These are phyloP conservation scores for Rhizophora mangle DNA, from an alignment of 345 rosid species.

Conservation along the genomic window DNA sequence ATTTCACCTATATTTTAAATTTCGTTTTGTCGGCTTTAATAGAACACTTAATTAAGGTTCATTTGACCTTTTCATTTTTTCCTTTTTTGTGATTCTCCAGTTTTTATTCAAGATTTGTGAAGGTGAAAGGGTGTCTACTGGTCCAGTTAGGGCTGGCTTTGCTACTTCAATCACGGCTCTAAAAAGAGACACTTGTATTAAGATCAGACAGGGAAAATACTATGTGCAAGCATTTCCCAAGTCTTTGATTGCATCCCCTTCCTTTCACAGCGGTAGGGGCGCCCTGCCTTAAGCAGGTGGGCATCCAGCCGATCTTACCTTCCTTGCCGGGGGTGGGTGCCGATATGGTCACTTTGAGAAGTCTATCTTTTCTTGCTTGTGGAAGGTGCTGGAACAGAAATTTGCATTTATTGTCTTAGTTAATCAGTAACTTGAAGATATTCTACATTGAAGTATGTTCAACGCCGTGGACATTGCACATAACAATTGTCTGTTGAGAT, in stretches of 20 bases:
- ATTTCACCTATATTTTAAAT: too few relatives aligned
- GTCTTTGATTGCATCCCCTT: conserved; percentile 42
- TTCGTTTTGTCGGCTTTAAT: too few relatives aligned
- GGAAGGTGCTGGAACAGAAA: background rate
- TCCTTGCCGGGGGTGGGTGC: conserved; percentile 42
- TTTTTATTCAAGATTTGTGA: conserved; percentile 16
- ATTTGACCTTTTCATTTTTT: conserved; percentile 1
- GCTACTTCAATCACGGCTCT: conserved; percentile 33
- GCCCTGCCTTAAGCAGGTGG: conserved; percentile 46
- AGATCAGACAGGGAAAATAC: conserved; percentile 29
- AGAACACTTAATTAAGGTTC: too few relatives aligned
- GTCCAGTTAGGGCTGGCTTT: conserved; percentile 39
- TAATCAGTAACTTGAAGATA: conserved; percentile 3
- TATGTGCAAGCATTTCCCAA: conserved; percentile 27
- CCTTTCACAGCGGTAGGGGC: conserved; percentile 44
- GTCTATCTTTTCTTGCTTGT: background rate
- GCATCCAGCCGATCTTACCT: conserved; percentile 44
- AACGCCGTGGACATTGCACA: conserved; percentile 22
- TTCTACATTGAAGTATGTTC: conserved; percentile 23
- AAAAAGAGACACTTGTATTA: conserved; percentile 22
- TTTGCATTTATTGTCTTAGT: conserved; percentile 10
- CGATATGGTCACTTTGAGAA: conserved; percentile 8
- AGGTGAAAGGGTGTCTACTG: conserved; percentile 20
- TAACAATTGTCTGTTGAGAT: conserved; percentile 4
- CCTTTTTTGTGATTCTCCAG: background rate